These are phyloP conservation scores for Orobanche coerulescens DNA, from an alignment of 257 asterid genomes.

Conservation along the genomic window DNA sequence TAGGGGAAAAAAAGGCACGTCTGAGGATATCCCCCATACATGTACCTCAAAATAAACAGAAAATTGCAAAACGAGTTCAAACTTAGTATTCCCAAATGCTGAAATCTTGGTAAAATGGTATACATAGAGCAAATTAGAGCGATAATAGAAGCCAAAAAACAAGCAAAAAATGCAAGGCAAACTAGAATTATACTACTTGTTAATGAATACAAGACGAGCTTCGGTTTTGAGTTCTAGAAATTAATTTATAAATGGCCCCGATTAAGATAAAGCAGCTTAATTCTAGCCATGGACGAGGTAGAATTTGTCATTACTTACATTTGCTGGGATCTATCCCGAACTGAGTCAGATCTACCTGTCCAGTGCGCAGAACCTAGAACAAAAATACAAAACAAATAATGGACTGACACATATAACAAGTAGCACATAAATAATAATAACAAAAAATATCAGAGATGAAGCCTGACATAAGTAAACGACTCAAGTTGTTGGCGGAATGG, in stretches of 20 bases:
- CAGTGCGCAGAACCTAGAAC: conserved; percentile 81
- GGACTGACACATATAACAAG: background rate
- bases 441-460: background rate
- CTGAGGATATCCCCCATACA: background rate
- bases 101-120: background rate
- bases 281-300: background rate
- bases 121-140: background rate
- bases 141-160: background rate
- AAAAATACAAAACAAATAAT: conserved; percentile 19
- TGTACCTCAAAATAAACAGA: background rate
- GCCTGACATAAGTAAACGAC: conserved; percentile 85
- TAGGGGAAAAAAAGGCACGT: too few relatives aligned
- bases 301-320: conserved; percentile 41
- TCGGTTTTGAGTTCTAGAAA: conserved; percentile 12
- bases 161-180: conserved; percentile 1
- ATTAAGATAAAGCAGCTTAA: background rate
- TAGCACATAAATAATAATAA: background rate
- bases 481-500: conserved; percentile 94
- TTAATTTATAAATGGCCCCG: background rate
- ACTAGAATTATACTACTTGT: background rate
- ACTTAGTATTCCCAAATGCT: background rate
- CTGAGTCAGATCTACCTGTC: conserved; percentile 82
- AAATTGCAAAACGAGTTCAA: background rate
- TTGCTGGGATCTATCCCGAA: conserved; percentile 87
- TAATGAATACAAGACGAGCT: background rate